Percentiles rank a stretch among this genome's conserved stretches.
These are phyloP conservation scores for Silene uniflora DNA, from an alignment of 148 eudicot species.

Conservation along the genomic window DNA sequence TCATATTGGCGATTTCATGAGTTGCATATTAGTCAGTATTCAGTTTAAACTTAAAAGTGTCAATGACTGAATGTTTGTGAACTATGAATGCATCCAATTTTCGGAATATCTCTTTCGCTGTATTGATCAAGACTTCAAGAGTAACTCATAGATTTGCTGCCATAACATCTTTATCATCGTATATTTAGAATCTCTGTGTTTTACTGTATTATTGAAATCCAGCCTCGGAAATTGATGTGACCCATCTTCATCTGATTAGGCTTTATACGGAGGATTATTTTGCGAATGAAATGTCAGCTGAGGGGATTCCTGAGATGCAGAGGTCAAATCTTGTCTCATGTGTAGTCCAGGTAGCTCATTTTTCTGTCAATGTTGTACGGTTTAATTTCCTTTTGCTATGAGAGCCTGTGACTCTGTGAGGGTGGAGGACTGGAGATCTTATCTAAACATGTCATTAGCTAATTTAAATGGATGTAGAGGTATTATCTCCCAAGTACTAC, in stretches of 20 bases:
- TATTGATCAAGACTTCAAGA: not conserved
- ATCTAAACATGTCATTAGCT: not conserved
- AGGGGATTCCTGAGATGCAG: conserved; percentile 97
- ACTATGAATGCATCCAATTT: conserved; percentile 7
- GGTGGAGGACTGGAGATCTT: not conserved
- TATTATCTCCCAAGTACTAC: not conserved
- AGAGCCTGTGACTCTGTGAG: not conserved
- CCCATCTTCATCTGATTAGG: conserved; percentile 40
- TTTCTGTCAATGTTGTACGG: not conserved
- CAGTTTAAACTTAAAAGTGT: not conserved
- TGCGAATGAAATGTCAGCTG: conserved; percentile 69
- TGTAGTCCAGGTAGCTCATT: conserved; percentile 68
- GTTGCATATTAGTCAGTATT: not conserved
- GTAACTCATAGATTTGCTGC: not conserved
- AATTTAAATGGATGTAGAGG: not conserved
- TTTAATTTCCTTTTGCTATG: conserved; percentile 3
- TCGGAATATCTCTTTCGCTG: not conserved
- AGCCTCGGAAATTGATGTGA: not conserved
- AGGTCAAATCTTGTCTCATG: conserved; percentile 87
- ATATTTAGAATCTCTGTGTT: conserved; percentile 2
- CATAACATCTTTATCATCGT: not conserved
- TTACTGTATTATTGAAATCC: not conserved
- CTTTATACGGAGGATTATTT: conserved; percentile 84
- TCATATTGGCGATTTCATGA: too few relatives aligned
- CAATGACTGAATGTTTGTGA: not conserved